Percentiles rank a stretch among this genome's conserved stretches.
phyloP scores from a whole-genome alignment of 495 filamentous ascomycete species.

The Podospora pseudoanserina region DNA sequence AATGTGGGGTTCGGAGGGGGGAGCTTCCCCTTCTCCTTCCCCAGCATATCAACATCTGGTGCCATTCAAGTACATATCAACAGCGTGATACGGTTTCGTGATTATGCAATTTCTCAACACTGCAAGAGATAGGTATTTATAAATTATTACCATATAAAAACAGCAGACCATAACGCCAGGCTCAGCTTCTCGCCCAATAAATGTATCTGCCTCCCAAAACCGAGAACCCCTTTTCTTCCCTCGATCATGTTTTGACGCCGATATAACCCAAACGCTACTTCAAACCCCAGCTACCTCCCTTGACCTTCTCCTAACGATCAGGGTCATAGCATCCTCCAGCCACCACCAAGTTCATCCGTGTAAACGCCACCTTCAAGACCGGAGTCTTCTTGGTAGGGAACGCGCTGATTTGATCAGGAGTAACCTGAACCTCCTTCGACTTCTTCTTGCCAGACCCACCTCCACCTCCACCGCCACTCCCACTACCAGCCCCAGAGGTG shows the following conservation, averaged over 20 bases:
- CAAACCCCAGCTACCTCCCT: not conserved
- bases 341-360: conserved; percentile 85
- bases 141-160: not conserved
- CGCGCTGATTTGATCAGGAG: conserved; percentile 85
- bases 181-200: not conserved
- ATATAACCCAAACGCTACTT: not conserved
- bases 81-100: not conserved
- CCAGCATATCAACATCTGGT: not conserved
- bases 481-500: conserved; percentile 32
- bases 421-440: conserved; percentile 84
- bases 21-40: not conserved
- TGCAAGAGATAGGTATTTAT: not conserved
- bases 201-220: not conserved
- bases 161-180: not conserved
- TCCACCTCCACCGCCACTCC: conserved; percentile 41
- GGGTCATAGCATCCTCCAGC: conserved; percentile 76
- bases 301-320: conserved; percentile 29
- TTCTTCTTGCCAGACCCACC: conserved; percentile 68
- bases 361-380: conserved; percentile 89
- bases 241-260: not conserved
- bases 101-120: not conserved
- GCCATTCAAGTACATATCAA: not conserved
- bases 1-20: conserved; percentile 20
- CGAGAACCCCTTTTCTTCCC: not conserved
- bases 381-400: conserved; percentile 96